Base-by-base conservation (phyloP, 108 stramenopile species). In the Nitzschia sp. region DNA sequence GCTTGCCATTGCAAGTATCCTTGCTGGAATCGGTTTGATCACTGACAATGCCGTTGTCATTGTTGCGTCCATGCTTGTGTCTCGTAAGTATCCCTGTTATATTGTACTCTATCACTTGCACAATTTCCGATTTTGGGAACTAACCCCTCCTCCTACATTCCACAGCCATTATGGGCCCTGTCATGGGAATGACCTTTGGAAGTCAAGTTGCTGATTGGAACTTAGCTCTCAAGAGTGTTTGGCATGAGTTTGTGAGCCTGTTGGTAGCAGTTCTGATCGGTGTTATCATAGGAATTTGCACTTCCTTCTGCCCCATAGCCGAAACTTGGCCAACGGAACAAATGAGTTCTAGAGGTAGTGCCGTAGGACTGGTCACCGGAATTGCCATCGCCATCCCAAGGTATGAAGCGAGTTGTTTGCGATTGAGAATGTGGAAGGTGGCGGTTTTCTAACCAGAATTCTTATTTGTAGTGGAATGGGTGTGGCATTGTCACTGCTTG, bases 51-150 rank as follows among this genome's bases (percentile, higher is more conserved):
- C 85, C 2, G 88, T 87, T 0, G 84, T 83, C 8, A 84, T 96
- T 38, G 89, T 95, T 19, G 88, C 93, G 2, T 68, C 72, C 51
- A 96, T 96, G 95, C 76, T 96, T 46, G 86, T 93, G 41, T 89
- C 86, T 24, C 72, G 57, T 62, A 46, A 62, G 61, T 62, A 0
- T 38, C n/a, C n/a, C n/a, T n/a, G n/a, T 62, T 6, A 21, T 3
- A 39, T 11, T 6, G 19, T 10, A 25, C n/a, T 17, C 1, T 6
- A 11, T 22, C 12, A 0, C 37, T 39, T 43, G 43, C 3, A 38
- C 19, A 3, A 3, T 24, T 2, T 3, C 53, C 53, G 8, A 7
- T 7, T 12, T 12, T 12, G 22, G 11, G n/a, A 39, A 26, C 8
- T 24, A 43, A 17, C 43, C 10, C 20, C 43, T 46, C 2, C 61